These are phyloP conservation scores for Claviceps fusiformis DNA, from an alignment of 2,329 filamentous ascomycete species.

Conservation along the genomic window DNA sequence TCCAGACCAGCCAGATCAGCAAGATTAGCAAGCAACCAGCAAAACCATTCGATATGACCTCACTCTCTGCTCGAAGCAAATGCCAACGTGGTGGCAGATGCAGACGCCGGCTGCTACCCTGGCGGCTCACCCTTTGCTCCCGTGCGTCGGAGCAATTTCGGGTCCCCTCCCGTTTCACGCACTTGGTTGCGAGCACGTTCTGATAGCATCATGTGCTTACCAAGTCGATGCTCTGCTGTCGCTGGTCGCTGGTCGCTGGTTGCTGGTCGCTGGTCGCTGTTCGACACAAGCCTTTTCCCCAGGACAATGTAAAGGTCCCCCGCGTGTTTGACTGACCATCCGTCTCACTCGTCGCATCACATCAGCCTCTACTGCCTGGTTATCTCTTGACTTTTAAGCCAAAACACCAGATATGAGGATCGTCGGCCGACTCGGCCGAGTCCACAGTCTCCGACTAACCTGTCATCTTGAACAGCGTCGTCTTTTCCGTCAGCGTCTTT, in stretches of 20 bases:
- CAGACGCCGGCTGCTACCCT: not conserved
- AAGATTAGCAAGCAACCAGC: not conserved
- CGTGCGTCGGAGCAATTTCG: slow-evolving; percentile 1
- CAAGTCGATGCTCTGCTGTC: not conserved
- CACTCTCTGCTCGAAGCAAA: not conserved
- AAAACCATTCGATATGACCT: not conserved
- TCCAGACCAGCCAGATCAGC: not conserved
- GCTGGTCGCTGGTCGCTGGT: too few species aligned
- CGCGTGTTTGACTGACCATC: not conserved
- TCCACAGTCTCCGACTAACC: not conserved
- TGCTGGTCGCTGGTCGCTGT: not conserved
- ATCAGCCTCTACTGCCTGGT: not conserved
- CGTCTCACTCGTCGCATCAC: not conserved
- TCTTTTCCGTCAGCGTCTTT: not conserved
- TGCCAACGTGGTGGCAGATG: not conserved
- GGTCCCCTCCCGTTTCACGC: not conserved
- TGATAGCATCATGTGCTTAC: not conserved
- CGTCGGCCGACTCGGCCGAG: not conserved
- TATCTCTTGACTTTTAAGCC: not conserved
- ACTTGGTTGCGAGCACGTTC: not conserved
- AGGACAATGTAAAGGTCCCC: not conserved
- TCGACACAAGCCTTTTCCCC: not conserved
- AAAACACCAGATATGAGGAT: not conserved
- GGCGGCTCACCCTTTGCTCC: not conserved
- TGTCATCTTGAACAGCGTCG: not conserved